Evolutionary conservation across 139 green algal species (phyloP).

Genomic region (Chlamydomonas schloesseri): DNA sequence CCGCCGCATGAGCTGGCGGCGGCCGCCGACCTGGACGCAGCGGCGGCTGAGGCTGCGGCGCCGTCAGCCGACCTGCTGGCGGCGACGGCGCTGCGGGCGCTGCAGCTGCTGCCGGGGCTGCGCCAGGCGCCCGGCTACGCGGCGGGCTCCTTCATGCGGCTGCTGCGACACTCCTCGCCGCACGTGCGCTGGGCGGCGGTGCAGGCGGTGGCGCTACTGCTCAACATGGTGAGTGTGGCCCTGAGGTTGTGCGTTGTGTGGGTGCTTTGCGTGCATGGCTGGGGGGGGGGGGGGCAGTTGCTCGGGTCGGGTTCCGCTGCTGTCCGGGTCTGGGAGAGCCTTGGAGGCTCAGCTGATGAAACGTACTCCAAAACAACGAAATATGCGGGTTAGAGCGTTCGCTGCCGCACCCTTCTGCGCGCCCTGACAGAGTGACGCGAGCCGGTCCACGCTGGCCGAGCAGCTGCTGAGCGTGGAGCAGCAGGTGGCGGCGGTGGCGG

Average conservation of each 20-base stretch:
- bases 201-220: slow-evolving; percentile 56
- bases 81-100: slow-evolving; percentile 55
- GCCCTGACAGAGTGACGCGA: slow-evolving; percentile 15
- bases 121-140: slow-evolving; percentile 39
- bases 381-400: too few species aligned
- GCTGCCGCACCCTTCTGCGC: not conserved
- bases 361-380: too few species aligned
- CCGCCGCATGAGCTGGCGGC: not conserved
- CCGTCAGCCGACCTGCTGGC: slow-evolving; percentile 43
- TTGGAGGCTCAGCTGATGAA: too few species aligned
- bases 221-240: slow-evolving; percentile 51
- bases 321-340: too few species aligned
- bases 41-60: too few species aligned
- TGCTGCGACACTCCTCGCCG: slow-evolving; percentile 64
- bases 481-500: slow-evolving; percentile 26
- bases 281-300: too few species aligned
- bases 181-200: slow-evolving; percentile 69
- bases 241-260: too few species aligned
- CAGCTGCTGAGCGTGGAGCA: slow-evolving; percentile 55
- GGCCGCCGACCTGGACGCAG: not conserved
- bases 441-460: not conserved
- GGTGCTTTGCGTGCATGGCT: too few species aligned
- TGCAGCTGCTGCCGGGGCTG: slow-evolving; percentile 69
- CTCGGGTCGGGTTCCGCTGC: too few species aligned
- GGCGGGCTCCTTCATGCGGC: slow-evolving; percentile 45